These are phyloP conservation scores for Baorangia bicolor DNA, from an alignment of 768 basidiomycete genomes.

Conservation along the genomic window DNA sequence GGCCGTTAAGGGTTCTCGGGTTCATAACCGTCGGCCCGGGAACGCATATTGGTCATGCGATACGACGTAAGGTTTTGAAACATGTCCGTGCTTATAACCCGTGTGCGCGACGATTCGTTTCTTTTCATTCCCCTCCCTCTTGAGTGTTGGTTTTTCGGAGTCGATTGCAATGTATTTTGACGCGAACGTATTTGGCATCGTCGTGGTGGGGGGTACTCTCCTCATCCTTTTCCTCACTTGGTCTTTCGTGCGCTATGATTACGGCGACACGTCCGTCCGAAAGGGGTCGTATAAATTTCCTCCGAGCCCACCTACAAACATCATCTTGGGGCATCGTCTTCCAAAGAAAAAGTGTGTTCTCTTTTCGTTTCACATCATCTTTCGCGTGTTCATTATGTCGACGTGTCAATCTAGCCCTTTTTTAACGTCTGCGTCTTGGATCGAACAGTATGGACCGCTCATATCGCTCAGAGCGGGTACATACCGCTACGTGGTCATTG, in stretches of 20 bases:
- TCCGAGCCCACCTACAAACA: constrained; percentile 5
- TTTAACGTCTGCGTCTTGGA: constrained; percentile 47
- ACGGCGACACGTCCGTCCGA: neutral
- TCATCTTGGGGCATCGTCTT: constrained; percentile 3
- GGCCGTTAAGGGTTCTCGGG: too few species aligned
- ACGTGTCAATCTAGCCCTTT: constrained; percentile 1
- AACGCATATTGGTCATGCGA: too few species aligned
- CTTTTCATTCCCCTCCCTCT: neutral
- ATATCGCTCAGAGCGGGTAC: constrained; percentile 50
- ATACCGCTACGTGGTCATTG: constrained; percentile 17
- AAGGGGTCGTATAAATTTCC: neutral
- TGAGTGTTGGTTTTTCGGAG: neutral
- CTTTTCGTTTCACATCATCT: neutral
- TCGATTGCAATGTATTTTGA: neutral
- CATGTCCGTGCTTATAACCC: too few species aligned
- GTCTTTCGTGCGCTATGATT: neutral
- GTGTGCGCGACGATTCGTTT: neutral
- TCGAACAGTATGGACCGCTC: constrained; percentile 55
- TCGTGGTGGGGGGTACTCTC: neutral
- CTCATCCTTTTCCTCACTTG: neutral
- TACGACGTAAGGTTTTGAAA: too few species aligned
- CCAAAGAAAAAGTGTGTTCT: constrained; percentile 2
- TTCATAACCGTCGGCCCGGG: too few species aligned
- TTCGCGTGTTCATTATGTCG: neutral
- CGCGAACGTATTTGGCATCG: neutral